Evolutionary conservation across 192 early-diverging fungal species (phyloP).

Genomic region (Linnemannia zychae): DNA sequence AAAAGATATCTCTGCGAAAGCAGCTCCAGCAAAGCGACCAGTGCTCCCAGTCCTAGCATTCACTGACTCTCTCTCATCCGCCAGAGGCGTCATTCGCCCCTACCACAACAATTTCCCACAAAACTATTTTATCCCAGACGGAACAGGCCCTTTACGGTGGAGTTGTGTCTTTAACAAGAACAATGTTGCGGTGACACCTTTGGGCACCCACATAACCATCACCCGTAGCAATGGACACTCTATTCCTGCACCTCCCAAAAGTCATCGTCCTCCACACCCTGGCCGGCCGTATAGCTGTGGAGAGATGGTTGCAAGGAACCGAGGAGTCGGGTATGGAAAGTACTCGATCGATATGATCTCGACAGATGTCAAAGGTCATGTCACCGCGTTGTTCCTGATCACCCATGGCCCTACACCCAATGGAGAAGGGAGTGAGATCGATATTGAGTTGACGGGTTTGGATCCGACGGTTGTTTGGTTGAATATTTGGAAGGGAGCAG

Average conservation of each 20-base stretch:
- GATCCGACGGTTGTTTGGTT: background rate
- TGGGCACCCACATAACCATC: slow-evolving; percentile 15
- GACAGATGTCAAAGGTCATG: background rate
- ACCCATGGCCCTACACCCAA: background rate
- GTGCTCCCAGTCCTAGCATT: background rate
- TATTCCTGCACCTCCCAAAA: background rate
- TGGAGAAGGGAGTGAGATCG: background rate
- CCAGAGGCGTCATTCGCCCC: background rate
- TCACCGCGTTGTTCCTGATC: slow-evolving; percentile 10
- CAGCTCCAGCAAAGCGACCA: background rate
- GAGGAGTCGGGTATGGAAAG: background rate
- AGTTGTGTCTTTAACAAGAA: slow-evolving; percentile 11
- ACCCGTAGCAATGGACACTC: background rate
- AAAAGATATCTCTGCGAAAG: background rate
- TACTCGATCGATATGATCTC: slow-evolving; percentile 8
- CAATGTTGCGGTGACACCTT: background rate
- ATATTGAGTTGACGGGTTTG: slow-evolving; percentile 7
- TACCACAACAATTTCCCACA: background rate
- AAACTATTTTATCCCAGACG: slow-evolving; percentile 27
- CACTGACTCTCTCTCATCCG: background rate
- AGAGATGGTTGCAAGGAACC: background rate
- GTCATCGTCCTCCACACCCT: background rate
- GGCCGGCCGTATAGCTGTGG: background rate
- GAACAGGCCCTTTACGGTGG: slow-evolving; percentile 4
- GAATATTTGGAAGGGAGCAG: background rate